Percentiles rank a stretch among this genome's conserved stretches.
These are phyloP conservation scores for Ammopiptanthus mongolicus DNA, from an alignment of 306 rosid species.

Conservation along the genomic window DNA sequence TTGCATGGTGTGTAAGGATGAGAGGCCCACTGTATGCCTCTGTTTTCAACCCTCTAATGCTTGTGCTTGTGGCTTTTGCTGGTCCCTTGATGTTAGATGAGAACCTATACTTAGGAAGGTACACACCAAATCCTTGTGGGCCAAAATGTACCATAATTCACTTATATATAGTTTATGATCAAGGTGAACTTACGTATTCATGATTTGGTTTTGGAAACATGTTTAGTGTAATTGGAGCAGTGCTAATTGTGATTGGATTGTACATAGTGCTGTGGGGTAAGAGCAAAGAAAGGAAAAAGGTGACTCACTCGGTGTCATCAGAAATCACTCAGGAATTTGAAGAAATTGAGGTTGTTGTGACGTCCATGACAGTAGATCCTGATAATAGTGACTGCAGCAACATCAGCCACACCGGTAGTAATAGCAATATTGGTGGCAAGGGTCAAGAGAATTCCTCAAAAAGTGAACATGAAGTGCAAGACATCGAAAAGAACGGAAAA, in stretches of 20 bases:
- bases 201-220: neutral
- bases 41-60: slow-evolving; percentile 31
- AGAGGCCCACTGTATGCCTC: slow-evolving; percentile 32
- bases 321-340: neutral
- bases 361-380: neutral
- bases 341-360: slow-evolving; percentile 19
- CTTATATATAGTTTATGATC: neutral
- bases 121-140: neutral
- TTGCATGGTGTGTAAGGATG: slow-evolving; percentile 27
- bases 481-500: neutral
- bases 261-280: slow-evolving; percentile 42
- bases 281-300: slow-evolving; percentile 24
- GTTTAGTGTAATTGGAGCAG: slow-evolving; percentile 34
- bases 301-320: neutral
- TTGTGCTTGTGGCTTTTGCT: slow-evolving; percentile 32
- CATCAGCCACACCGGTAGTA: neutral
- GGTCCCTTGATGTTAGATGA: slow-evolving; percentile 38
- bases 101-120: slow-evolving; percentile 39
- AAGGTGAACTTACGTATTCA: neutral
- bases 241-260: slow-evolving; percentile 33
- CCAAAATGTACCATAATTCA: neutral
- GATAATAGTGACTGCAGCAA: neutral
- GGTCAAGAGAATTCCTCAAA: neutral
- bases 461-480: neutral
- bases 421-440: neutral